Evolutionary conservation across 225 moss, liverwort and hornwort genomes (phyloP), one percentile per base, ranked within the genome.

Genomic region (Straminergon stramineum): DNA sequence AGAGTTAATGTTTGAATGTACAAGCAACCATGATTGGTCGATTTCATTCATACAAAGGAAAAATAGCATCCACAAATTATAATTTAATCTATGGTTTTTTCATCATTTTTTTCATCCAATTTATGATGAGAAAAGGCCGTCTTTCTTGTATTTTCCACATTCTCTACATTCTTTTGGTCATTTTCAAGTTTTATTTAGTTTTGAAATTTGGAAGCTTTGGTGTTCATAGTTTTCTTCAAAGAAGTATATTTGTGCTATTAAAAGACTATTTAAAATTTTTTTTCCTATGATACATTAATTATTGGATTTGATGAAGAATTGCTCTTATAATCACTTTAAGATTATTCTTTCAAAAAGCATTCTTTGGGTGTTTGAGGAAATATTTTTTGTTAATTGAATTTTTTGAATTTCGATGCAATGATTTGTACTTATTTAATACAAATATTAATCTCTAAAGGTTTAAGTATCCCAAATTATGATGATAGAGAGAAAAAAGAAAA

Each of bases 121-220:
- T 32, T 5, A 76, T 52, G 34, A 76, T 34, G 52, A 2, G 1
- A 76, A 32, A 31, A 7, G 32, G 32, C 13, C 21, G 0, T 52
- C 0, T 32, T 75, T 75, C 15, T 5, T 11, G 7, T 7, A 0
- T 13, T 20, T 34, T 0, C 7, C 5, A 76, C 2, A 3, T 76
- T 52, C 4, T 76, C 7, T 32, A 34, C 11, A 19, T 76, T 52
- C 52, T 34, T 34, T 5, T 5, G 8, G 9, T 2, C 5, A 77
- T 53, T 53, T 2, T 52, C 11, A 76, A 48, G 11, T 6, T 18
- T 6, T 19, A 10, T 34, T 34, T 11, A 2, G 2, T 21, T 76
- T 52, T 32, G 7, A 32, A 52, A 34, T 32, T 51, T 34, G 1
- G 8, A 76, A 8, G 20, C 21, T 52, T 30, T 34, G 2, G 11